These are phyloP conservation scores for Larix kaempferi DNA, from an alignment of 75 land plant genomes.

Conservation along the genomic window DNA sequence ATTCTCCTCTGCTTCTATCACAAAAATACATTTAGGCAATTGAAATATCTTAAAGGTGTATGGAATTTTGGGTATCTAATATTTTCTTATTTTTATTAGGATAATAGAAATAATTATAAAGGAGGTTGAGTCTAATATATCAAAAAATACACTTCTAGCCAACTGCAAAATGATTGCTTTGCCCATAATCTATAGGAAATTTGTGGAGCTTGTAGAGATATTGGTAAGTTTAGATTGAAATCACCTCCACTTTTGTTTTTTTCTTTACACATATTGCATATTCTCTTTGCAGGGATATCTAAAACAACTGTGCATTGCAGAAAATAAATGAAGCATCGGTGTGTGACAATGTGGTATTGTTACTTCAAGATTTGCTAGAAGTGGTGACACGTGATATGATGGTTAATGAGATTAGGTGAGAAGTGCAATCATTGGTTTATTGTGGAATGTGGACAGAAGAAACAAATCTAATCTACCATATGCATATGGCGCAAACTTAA, in stretches of 20 bases:
- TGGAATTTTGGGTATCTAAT: background rate
- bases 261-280: background rate
- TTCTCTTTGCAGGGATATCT: background rate
- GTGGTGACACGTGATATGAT: conserved; percentile 98
- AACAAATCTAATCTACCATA: background rate
- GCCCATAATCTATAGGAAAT: conserved; percentile 67
- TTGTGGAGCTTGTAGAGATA: conserved; percentile 71
- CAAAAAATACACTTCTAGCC: conserved; percentile 60
- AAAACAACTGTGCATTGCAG: conserved; percentile 28
- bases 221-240: conserved; percentile 43
- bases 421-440: background rate
- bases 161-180: conserved; percentile 77
- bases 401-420: conserved; percentile 74
- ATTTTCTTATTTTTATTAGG: conserved; percentile 35
- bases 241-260: background rate
- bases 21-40: background rate
- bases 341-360: conserved; percentile 64
- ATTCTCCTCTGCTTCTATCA: background rate
- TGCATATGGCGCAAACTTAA: background rate
- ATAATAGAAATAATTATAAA: conserved; percentile 69
- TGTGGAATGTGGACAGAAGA: background rate
- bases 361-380: conserved; percentile 96
- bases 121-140: conserved; percentile 64
- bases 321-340: conserved; percentile 63
- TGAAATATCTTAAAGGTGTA: background rate